Evolutionary conservation across 208 protist species (phyloP).

Genomic region (Wallacemonas rigidus): DNA sequence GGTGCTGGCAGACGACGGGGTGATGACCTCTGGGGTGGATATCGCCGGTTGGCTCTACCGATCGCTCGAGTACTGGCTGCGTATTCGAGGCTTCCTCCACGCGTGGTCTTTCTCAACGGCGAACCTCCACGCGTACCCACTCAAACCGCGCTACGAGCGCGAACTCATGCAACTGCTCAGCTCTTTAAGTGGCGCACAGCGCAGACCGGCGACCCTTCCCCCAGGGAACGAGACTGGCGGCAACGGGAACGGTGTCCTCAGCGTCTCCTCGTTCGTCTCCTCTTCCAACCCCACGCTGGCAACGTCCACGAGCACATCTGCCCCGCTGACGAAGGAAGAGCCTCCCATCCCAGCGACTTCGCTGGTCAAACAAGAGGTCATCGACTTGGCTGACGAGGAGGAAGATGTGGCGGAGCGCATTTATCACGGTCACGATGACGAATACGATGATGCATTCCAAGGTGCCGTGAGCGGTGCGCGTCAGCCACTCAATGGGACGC

Average conservation of each 20-base stretch:
- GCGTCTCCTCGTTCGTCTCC: no score
- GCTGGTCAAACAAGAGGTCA: conserved; percentile 31
- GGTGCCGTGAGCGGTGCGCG: neutral
- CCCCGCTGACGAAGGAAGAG: conserved; percentile 1
- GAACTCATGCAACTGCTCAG: conserved; percentile 72
- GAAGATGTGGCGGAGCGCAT: neutral
- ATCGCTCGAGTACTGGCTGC: conserved; percentile 71
- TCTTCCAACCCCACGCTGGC: no score
- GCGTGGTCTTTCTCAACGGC: conserved; percentile 65
- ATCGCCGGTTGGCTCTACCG: conserved; percentile 43
- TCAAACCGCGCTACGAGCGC: conserved; percentile 72
- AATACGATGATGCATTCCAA: neutral
- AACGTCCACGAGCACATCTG: no score
- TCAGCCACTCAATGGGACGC: neutral
- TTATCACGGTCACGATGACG: conserved; percentile 17
- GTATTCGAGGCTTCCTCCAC: conserved; percentile 67
- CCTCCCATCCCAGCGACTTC: neutral
- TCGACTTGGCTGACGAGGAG: conserved; percentile 18
- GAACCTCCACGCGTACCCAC: conserved; percentile 47
- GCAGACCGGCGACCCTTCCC: no score
- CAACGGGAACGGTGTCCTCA: no score
- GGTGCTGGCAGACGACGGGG: neutral
- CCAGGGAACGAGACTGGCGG: no score
- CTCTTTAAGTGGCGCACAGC: conserved; percentile 23
- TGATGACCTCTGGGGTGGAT: conserved; percentile 18